phyloP scores from a whole-genome alignment of 805 yeast species.

The Blastobotrys attinorum region DNA sequence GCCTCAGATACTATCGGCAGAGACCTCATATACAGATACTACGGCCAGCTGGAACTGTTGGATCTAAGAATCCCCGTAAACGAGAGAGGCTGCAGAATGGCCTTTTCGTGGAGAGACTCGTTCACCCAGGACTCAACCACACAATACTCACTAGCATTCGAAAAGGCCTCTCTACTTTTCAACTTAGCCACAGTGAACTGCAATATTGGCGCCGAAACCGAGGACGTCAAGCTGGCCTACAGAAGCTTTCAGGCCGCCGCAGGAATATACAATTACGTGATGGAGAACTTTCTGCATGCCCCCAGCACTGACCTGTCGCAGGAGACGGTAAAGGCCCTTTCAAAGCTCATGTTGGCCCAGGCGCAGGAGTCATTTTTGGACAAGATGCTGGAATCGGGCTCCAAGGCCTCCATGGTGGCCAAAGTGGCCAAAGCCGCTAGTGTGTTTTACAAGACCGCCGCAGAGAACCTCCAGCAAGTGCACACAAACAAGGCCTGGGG shows the following conservation, averaged over 20 bases:
- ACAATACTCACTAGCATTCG: conserved; percentile 81
- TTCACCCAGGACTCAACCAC: conserved; percentile 40
- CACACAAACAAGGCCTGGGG: conserved; percentile 33
- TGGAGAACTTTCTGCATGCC: conserved; percentile 80
- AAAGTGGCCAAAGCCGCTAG: conserved; percentile 63
- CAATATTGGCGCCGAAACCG: conserved; percentile 32
- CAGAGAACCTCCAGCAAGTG: conserved; percentile 31
- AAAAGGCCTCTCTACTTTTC: conserved; percentile 77
- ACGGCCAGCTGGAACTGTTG: conserved; percentile 71
- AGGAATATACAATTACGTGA: conserved; percentile 63
- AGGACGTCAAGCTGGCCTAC: conserved; percentile 51
- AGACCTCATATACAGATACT: conserved; percentile 58
- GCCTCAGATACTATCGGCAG: conserved; percentile 38
- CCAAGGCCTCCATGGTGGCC: conserved; percentile 64
- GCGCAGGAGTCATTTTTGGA: conserved; percentile 78
- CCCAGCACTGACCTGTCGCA: conserved; percentile 74
- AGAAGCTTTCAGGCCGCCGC: conserved; percentile 65
- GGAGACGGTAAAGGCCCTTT: conserved; percentile 56
- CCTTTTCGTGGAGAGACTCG: conserved; percentile 76
- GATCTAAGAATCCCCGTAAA: conserved; percentile 68
- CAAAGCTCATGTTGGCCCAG: conserved; percentile 68
- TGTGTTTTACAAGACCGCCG: conserved; percentile 45
- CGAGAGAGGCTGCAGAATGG: conserved; percentile 44
- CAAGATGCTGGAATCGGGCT: conserved; percentile 40
- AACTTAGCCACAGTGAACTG: conserved; percentile 64